Conservation (phyloP, 805 yeast species). For the Lachancea thermotolerans region DNA sequence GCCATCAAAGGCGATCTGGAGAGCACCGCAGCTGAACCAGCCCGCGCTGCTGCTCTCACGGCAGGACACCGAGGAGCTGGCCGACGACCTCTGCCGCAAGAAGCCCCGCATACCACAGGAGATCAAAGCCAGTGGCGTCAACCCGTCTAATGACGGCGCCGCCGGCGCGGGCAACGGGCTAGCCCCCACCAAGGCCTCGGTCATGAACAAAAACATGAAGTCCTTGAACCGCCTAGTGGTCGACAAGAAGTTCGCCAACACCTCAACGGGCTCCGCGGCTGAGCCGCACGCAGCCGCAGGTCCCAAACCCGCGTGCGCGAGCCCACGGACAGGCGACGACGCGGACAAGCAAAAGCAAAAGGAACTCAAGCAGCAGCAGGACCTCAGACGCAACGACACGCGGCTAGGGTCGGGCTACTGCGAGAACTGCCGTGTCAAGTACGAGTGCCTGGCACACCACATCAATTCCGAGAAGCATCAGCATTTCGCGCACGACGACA, state of each 20-base stretch:
- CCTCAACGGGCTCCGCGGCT: neutral
- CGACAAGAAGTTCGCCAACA: constrained; percentile 17
- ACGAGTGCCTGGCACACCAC: constrained; percentile 75
- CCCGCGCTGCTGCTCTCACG: constrained; percentile 9
- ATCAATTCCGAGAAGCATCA: constrained; percentile 62
- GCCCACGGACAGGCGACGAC: constrained; percentile 14
- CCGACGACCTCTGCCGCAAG: constrained; percentile 26
- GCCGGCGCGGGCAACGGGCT: constrained; percentile 31
- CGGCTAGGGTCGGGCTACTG: constrained; percentile 65
- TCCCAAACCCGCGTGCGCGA: constrained; percentile 12
- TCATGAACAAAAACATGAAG: constrained; percentile 27
- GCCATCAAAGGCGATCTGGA: constrained; percentile 9
- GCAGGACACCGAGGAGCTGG: constrained; percentile 30
- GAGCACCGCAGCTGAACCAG: constrained; percentile 3
- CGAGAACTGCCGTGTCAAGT: constrained; percentile 85
- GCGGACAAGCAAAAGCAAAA: constrained; percentile 2
- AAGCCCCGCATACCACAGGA: constrained; percentile 26
- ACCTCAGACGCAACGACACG: constrained; percentile 8
- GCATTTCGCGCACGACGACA: constrained; percentile 65
- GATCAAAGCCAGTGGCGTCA: constrained; percentile 33
- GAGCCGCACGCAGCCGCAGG: constrained; percentile 10
- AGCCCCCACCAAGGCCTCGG: constrained; percentile 31
- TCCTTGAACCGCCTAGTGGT: constrained; percentile 28
- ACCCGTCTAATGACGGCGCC: constrained; percentile 31
- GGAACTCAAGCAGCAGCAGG: neutral